phyloP scores from a whole-genome alignment of 2,329 filamentous ascomycete genomes.

The Chrysosporium keratinophilum region DNA sequence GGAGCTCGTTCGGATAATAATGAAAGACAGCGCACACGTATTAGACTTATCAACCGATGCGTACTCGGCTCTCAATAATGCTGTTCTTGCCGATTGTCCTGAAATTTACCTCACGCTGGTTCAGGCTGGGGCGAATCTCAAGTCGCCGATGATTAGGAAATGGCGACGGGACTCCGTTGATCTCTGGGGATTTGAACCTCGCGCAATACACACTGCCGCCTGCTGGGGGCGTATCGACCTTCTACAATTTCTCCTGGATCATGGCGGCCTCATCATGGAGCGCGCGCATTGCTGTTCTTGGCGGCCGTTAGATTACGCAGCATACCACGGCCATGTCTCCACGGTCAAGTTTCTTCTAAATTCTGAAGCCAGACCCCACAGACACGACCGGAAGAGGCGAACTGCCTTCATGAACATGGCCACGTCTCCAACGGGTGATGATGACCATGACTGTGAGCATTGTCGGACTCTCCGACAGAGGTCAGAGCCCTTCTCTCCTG shows the following conservation, averaged over 20 bases:
- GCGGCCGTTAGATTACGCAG: conserved; percentile 4
- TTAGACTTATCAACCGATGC: not conserved
- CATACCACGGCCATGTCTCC: conserved; percentile 4
- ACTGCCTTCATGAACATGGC: not conserved
- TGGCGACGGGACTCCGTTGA: not conserved
- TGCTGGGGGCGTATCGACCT: conserved; percentile 2
- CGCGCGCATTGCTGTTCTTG: not conserved
- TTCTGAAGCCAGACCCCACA: not conserved
- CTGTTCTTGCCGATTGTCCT: not conserved
- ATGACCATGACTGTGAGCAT: no score
- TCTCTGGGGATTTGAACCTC: not conserved
- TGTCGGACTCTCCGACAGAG: not conserved
- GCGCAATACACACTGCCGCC: conserved; percentile 1
- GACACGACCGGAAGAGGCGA: not conserved
- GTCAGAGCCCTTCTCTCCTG: not conserved
- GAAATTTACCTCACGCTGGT: not conserved
- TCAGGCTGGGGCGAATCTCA: not conserved
- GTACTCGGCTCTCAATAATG: not conserved
- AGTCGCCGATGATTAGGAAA: not conserved
- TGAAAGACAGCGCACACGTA: not conserved
- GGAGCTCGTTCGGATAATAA: not conserved
- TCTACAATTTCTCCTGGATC: not conserved
- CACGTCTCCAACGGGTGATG: no score
- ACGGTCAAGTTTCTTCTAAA: conserved; percentile 6
- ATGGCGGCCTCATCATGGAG: not conserved